A percentile compares a stretch with the other conserved stretches of the same genome.
Evolutionary conservation across 2,329 filamentous ascomycete genomes (phyloP).

Genomic region (Didymella sp.): DNA sequence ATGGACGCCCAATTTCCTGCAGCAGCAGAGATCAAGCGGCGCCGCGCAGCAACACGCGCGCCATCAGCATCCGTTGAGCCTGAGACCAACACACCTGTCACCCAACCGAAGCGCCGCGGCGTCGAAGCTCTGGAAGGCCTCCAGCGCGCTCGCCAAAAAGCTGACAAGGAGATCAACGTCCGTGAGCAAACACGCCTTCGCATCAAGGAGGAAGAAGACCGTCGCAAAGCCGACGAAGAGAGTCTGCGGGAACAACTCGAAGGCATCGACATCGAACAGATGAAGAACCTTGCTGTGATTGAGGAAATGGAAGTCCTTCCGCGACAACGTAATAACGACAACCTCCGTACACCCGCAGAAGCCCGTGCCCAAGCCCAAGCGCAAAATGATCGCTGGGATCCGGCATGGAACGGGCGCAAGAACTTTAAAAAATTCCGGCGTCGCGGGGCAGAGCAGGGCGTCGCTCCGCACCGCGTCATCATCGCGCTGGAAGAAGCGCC

Average conservation of each 20-base stretch:
- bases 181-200: slow-evolving; percentile 54
- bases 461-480: slow-evolving; percentile 65
- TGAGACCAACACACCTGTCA: slow-evolving; percentile 48
- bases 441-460: slow-evolving; percentile 45
- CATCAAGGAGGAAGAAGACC: slow-evolving; percentile 61
- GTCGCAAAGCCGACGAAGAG: slow-evolving; percentile 69
- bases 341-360: slow-evolving; percentile 16
- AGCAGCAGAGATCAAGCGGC: slow-evolving; percentile 78
- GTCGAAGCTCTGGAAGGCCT: slow-evolving; percentile 53
- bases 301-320: slow-evolving; percentile 74
- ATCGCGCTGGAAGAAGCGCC: slow-evolving; percentile 72
- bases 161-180: slow-evolving; percentile 69
- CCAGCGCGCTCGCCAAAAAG: slow-evolving; percentile 51
- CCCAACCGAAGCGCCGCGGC: slow-evolving; percentile 28
- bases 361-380: slow-evolving; percentile 37
- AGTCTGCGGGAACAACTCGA: slow-evolving; percentile 63
- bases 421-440: slow-evolving; percentile 92
- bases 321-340: slow-evolving; percentile 17
- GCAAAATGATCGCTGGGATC: slow-evolving; percentile 76
- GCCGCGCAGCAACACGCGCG: slow-evolving; percentile 56
- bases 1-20: slow-evolving; percentile 79
- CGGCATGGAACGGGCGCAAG: slow-evolving; percentile 89
- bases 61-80: slow-evolving; percentile 40
- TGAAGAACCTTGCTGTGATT: slow-evolving; percentile 76
- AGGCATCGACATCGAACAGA: slow-evolving; percentile 72